Base-by-base conservation (phyloP, 2,329 filamentous ascomycete species). In the Mycosphaerelloides madeirae region DNA sequence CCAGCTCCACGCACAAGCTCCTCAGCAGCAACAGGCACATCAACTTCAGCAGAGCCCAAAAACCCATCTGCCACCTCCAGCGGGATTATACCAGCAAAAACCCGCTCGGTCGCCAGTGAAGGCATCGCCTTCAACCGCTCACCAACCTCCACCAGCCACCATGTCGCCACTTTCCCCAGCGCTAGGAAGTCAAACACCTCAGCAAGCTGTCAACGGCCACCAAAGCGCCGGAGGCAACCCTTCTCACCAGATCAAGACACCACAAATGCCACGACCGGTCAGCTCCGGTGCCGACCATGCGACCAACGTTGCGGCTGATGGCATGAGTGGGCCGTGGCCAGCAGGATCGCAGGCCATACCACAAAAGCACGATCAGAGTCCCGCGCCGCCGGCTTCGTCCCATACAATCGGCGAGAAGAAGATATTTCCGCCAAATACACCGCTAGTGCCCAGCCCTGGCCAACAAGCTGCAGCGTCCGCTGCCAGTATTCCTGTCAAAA, bases 311-410 rank as follows among this genome's bases (percentile, higher is more conserved):
- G 61, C 55, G 2, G 59, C 58, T 2, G 60, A 64, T 38, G 61
- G 61, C 8, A 64, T 64, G 61, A 53, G 53, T 14, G 61, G 61
- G 6, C 61, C 61, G 1, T 64, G 61, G 61, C 61, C 60, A 5
- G 48, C 53, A 14, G 54, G 54, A 14, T 57, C 53, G 29, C 51
- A 55, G 9, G 52, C 53, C 6, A 63, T 64, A 33, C 61, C 61
- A 16, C 52, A 57, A 36, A 64, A 64, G 48, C 58, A 63, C 33
- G 59, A 61, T 37, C 54, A 55, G 22, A 51, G 49, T 31, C 55
- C 54, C 9, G 49, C 48, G 18, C 52, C 49, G 22, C 47, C 48
- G 14, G 15, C 47, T n/a, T 49, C 49, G 13, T 34, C 43, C 11
- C 51, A 50, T 13, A 43, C 35, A 14, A 42, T 57, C 22, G 48